phyloP scores from a whole-genome alignment of 1,284 basidiomycete species.

The Sporisorium graminicola region DNA sequence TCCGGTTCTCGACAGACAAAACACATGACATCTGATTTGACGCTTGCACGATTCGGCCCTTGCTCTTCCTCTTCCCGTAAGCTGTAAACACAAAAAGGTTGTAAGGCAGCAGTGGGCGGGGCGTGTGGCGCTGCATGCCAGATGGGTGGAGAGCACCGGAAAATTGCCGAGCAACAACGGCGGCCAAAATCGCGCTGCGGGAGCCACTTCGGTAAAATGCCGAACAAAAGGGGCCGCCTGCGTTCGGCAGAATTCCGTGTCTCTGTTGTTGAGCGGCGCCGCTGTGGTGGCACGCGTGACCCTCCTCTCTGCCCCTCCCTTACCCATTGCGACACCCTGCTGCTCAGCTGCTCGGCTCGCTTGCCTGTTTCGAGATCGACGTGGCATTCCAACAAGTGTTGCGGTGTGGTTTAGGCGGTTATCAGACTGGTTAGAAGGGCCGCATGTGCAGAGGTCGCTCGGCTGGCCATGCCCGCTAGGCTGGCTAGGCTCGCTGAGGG shows the following conservation, averaged over 20 bases:
- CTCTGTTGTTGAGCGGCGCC: too few relatives aligned
- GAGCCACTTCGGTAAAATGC: neutral
- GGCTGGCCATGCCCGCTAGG: too few relatives aligned
- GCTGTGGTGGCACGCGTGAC: neutral
- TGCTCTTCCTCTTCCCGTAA: neutral
- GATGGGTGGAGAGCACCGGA: too few relatives aligned
- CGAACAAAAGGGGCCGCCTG: neutral
- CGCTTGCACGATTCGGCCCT: neutral
- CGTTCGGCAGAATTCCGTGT: neutral
- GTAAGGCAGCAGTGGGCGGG: too few relatives aligned
- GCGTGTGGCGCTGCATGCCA: too few relatives aligned
- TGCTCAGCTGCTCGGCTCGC: neutral
- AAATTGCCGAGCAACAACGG: neutral
- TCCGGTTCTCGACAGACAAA: neutral
- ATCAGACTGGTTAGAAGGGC: neutral
- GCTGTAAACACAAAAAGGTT: too few relatives aligned
- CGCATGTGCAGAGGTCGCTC: neutral
- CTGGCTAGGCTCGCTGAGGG: neutral
- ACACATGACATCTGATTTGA: neutral
- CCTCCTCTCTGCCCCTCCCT: neutral
- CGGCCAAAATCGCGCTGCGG: neutral
- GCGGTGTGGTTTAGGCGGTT: neutral
- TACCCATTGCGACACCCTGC: too few relatives aligned
- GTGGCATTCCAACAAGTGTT: neutral
- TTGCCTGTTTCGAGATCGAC: neutral